These are phyloP conservation scores for Cystofilobasidium ferigula DNA, from an alignment of 768 basidiomycete species.

Conservation along the genomic window DNA sequence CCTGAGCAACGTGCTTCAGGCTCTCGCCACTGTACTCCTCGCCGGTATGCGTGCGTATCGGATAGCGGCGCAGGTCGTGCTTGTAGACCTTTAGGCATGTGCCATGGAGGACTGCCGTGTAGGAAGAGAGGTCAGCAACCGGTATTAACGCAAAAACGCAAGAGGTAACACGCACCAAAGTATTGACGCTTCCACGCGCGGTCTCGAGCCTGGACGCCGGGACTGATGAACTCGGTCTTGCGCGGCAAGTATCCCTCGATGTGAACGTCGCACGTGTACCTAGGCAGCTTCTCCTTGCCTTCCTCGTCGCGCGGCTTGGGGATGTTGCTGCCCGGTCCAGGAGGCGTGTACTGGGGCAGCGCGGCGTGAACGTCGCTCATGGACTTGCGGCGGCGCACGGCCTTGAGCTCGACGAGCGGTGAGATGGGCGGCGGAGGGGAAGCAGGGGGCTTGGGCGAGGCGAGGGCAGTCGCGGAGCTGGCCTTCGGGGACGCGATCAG, in stretches of 20 bases:
- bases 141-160: neutral
- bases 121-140: neutral
- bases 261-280: slow-evolving; percentile 67
- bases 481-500: slow-evolving; percentile 14
- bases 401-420: slow-evolving; percentile 5
- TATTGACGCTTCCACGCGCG: slow-evolving; percentile 82
- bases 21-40: slow-evolving; percentile 3
- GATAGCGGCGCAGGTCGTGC: slow-evolving; percentile 37
- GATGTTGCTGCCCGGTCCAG: slow-evolving; percentile 35
- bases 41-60: slow-evolving; percentile 3
- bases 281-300: slow-evolving; percentile 65
- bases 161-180: slow-evolving; percentile 39
- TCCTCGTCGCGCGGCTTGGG: slow-evolving; percentile 53
- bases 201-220: slow-evolving; percentile 78
- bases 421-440: slow-evolving; percentile 27
- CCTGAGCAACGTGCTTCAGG: slow-evolving; percentile 1
- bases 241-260: slow-evolving; percentile 70
- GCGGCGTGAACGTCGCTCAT: slow-evolving; percentile 38
- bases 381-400: slow-evolving; percentile 37
- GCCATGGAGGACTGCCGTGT: slow-evolving; percentile 60
- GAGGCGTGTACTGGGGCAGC: slow-evolving; percentile 40
- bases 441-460: slow-evolving; percentile 10
- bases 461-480: neutral
- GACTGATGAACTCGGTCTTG: slow-evolving; percentile 82
- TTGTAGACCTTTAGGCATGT: slow-evolving; percentile 64